Conservation (phyloP, 164 flowering plant genomes). For the Dillenia suffruticosa region DNA sequence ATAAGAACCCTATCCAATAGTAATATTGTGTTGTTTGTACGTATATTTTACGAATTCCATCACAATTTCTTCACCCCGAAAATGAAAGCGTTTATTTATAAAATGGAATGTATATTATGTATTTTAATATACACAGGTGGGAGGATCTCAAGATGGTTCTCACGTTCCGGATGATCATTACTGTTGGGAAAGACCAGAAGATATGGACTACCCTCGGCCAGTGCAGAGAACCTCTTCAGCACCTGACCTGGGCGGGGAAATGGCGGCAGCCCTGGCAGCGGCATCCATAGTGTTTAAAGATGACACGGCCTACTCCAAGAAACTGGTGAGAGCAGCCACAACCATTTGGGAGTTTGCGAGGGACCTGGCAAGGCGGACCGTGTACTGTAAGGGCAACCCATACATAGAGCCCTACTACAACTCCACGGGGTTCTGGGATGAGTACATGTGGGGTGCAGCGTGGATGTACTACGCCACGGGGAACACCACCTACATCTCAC, state of each 20-base stretch:
- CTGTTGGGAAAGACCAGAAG: slow-evolving; percentile 84
- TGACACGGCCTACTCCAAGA: slow-evolving; percentile 41
- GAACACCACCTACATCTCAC: slow-evolving; percentile 37
- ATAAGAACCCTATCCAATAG: no score
- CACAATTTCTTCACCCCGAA: no score
- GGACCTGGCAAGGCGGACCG: slow-evolving; percentile 23
- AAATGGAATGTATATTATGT: no score
- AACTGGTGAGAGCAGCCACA: slow-evolving; percentile 61
- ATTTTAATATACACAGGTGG: slow-evolving; percentile 37
- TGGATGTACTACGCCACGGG: slow-evolving; percentile 91
- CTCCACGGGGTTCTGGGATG: slow-evolving; percentile 69
- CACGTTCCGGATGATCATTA: slow-evolving; percentile 51
- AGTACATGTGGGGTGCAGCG: slow-evolving; percentile 81
- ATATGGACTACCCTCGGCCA: slow-evolving; percentile 58
- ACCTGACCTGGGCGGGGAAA: slow-evolving; percentile 74
- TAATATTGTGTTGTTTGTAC: background rate
- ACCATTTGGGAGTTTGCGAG: slow-evolving; percentile 53
- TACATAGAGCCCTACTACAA: slow-evolving; percentile 47
- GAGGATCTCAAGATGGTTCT: slow-evolving; percentile 34
- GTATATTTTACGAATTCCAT: background rate
- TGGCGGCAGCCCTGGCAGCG: slow-evolving; percentile 85
- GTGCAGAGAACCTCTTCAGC: slow-evolving; percentile 23
- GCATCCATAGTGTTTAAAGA: slow-evolving; percentile 85
- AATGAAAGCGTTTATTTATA: no score
- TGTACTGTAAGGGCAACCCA: slow-evolving; percentile 37